Evolutionary conservation across 2,329 filamentous ascomycete genomes (phyloP).

Genomic region (Sporothrix luriei): DNA sequence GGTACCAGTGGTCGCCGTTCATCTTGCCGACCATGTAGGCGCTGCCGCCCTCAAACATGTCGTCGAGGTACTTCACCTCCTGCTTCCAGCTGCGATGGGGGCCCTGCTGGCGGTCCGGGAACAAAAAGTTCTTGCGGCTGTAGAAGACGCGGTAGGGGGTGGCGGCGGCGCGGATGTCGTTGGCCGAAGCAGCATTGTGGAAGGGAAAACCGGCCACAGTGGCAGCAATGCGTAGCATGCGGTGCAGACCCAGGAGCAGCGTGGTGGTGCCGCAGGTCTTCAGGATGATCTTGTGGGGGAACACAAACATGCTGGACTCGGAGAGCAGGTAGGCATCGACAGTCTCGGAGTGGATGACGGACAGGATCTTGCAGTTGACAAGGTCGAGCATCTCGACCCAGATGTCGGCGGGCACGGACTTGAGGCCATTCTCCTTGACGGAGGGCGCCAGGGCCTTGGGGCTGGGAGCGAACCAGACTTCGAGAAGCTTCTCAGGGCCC

Average conservation of each 20-base stretch:
- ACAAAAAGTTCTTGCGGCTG: conserved; percentile 97
- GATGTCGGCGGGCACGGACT: conserved; percentile 76
- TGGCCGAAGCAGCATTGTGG: conserved; percentile 65
- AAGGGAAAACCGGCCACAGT: conserved; percentile 86
- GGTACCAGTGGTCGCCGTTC: conserved; percentile 99
- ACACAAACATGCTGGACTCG: conserved; percentile 99
- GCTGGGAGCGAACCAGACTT: conserved; percentile 95
- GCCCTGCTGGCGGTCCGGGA: conserved; percentile 89
- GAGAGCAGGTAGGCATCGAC: conserved; percentile 96
- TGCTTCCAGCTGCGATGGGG: conserved; percentile 98
- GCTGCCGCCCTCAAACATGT: conserved; percentile 87
- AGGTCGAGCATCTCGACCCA: conserved; percentile 98
- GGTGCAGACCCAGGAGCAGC: conserved; percentile 82
- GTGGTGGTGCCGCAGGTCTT: conserved; percentile 99
- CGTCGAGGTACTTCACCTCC: conserved; percentile 89
- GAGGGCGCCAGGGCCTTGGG: conserved; percentile 70
- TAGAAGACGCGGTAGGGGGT: conserved; percentile 97
- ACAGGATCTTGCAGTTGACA: conserved; percentile 98
- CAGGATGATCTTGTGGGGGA: conserved; percentile 97
- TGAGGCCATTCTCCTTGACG: conserved; percentile 75
- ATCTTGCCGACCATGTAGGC: conserved; percentile 99
- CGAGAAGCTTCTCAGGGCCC: conserved; percentile 95
- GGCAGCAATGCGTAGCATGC: conserved; percentile 89
- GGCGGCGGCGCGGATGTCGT: conserved; percentile 73
- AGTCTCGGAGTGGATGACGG: conserved; percentile 87